phyloP scores from a whole-genome alignment of 2,329 filamentous ascomycete species.

The Talaromyces sp. region DNA sequence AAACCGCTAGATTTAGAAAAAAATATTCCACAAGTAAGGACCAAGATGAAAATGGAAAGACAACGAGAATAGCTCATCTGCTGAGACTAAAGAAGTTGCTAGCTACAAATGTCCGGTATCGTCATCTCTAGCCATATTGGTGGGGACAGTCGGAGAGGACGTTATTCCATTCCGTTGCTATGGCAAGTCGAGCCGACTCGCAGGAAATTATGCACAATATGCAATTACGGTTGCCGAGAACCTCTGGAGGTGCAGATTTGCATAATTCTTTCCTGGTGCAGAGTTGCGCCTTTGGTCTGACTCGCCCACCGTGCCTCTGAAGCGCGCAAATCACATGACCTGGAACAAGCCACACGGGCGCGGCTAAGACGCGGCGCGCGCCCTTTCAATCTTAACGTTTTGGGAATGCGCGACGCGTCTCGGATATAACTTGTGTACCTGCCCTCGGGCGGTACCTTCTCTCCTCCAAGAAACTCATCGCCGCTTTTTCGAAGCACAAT shows the following conservation, averaged over 20 bases:
- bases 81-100: not conserved
- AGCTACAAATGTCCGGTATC: conserved; percentile 7
- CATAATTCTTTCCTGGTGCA: conserved; percentile 5
- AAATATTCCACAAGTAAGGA: not conserved
- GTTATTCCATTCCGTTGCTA: conserved; percentile 8
- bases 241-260: conserved; percentile 1
- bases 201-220: not conserved
- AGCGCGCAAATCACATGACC: conserved; percentile 13
- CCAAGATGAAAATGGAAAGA: not conserved
- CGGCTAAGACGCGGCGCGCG: conserved; percentile 21
- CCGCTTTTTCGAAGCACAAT: conserved; percentile 23
- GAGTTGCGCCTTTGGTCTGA: conserved; percentile 1
- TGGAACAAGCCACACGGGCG: conserved; percentile 19
- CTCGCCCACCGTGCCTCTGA: not conserved
- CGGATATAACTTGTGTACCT: conserved; percentile 20
- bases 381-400: conserved; percentile 21
- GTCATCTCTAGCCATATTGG: conserved; percentile 9
- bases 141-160: conserved; percentile 1
- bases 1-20: not conserved
- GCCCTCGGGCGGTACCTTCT: conserved; percentile 24
- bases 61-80: not conserved
- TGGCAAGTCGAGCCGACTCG: conserved; percentile 1
- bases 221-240: conserved; percentile 1
- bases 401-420: conserved; percentile 21
- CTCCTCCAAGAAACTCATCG: conserved; percentile 25